These are phyloP conservation scores for Apiospora phragmitis DNA, from an alignment of 2,329 filamentous ascomycete species.

Conservation along the genomic window DNA sequence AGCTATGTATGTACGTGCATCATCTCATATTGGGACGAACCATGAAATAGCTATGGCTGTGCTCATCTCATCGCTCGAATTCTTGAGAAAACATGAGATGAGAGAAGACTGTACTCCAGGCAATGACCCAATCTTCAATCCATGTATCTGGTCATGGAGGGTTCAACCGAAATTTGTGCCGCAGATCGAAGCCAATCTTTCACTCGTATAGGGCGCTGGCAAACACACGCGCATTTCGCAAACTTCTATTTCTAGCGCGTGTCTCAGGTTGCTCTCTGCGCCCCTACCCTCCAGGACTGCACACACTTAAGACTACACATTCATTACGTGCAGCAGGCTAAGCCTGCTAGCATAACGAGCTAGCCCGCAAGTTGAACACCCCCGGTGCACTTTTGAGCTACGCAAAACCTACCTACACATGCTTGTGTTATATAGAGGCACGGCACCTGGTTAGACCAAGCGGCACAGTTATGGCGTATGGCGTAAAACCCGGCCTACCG, in stretches of 20 bases:
- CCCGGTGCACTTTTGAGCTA: neutral
- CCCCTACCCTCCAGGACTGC: neutral
- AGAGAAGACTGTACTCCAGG: neutral
- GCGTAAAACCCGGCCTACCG: neutral
- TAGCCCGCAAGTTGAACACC: neutral
- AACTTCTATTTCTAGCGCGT: slow-evolving; percentile 4
- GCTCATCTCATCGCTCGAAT: neutral
- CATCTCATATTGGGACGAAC: neutral
- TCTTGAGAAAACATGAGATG: neutral
- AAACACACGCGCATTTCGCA: neutral
- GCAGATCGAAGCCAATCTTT: neutral
- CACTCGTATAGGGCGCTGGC: neutral
- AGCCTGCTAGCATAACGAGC: neutral
- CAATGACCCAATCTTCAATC: neutral
- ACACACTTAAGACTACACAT: neutral
- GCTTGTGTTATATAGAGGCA: neutral
- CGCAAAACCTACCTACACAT: no score
- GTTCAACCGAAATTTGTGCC: neutral
- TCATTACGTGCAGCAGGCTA: neutral
- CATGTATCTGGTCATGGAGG: neutral
- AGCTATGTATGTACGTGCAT: neutral
- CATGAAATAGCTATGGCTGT: neutral
- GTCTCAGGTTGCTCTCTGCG: neutral
- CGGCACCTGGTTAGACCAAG: neutral
- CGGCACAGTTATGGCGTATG: neutral